Evolutionary conservation across 371 early-diverging fungal genomes (phyloP).

Genomic region (Dichotomocladium elegans): DNA sequence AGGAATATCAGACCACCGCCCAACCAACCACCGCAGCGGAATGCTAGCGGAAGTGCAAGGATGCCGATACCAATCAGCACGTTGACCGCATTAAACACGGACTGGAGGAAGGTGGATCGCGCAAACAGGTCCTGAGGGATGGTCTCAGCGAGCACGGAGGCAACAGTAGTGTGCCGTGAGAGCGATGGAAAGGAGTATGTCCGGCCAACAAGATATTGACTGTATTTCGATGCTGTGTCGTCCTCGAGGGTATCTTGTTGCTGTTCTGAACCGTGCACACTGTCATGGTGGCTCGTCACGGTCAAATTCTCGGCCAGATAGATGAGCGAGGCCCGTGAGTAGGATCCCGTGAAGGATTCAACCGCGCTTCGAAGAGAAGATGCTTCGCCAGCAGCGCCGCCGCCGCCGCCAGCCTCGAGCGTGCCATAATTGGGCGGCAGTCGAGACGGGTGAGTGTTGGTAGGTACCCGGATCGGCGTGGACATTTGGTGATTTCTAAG

Average conservation of each 20-base stretch:
- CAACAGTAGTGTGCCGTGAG: constrained; percentile 13
- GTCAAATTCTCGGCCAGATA: constrained; percentile 23
- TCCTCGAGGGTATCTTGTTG: background rate
- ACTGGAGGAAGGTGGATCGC: constrained; percentile 26
- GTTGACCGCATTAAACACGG: constrained; percentile 56
- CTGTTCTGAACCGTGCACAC: background rate
- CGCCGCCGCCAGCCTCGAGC: constrained; percentile 5
- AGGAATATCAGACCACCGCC: constrained; percentile 51
- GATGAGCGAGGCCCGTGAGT: constrained; percentile 16
- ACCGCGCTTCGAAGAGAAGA: constrained; percentile 6
- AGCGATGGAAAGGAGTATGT: constrained; percentile 4
- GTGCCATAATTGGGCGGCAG: constrained; percentile 17
- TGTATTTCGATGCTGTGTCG: background rate
- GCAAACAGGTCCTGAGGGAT: constrained; percentile 3
- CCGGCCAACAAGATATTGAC: constrained; percentile 3
- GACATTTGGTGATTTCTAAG: constrained; percentile 1
- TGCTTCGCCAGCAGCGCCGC: constrained; percentile 5
- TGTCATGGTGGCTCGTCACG: constrained; percentile 3
- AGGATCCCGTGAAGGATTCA: constrained; percentile 16
- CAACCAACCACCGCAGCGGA: constrained; percentile 46
- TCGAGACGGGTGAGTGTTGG: constrained; percentile 31
- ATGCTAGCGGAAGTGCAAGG: constrained; percentile 31
- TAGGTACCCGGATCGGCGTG: constrained; percentile 19
- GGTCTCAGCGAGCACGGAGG: constrained; percentile 6
- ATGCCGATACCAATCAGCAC: constrained; percentile 60